A percentile compares a stretch with the other conserved stretches of the same genome.
Conservation (phyloP, 257 asterid genomes). For the Misopates orontium region DNA sequence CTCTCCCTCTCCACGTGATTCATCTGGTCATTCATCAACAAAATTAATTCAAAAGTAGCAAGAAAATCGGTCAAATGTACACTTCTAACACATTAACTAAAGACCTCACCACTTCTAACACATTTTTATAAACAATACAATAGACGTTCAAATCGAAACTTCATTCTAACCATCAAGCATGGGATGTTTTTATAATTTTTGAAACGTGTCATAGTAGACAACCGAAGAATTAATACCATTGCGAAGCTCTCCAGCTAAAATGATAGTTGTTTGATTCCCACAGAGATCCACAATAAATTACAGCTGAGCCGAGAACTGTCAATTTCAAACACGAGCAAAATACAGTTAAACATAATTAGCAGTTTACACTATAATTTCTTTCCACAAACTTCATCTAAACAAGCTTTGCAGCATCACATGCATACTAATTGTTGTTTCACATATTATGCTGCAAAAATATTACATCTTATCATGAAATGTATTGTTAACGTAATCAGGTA, state of each 20-base stretch:
- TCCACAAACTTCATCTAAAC: background rate
- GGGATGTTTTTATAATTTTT: too few relatives aligned
- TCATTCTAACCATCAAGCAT: too few relatives aligned
- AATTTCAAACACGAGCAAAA: slow-evolving; percentile 9
- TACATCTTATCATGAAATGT: background rate
- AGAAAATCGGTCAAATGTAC: too few relatives aligned
- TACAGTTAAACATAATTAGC: background rate
- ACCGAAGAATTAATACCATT: slow-evolving; percentile 75
- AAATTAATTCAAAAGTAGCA: too few relatives aligned
- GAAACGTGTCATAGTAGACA: too few relatives aligned
- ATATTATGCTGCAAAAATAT: background rate
- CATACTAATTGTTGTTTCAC: slow-evolving; percentile 4
- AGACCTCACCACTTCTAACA: too few relatives aligned
- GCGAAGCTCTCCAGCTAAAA: slow-evolving; percentile 95
- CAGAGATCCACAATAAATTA: slow-evolving; percentile 62
- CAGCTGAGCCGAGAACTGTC: slow-evolving; percentile 86
- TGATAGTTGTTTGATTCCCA: slow-evolving; percentile 71
- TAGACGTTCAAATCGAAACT: too few relatives aligned
- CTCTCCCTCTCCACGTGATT: too few relatives aligned
- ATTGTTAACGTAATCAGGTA: slow-evolving; percentile 72
- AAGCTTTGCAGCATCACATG: slow-evolving; percentile 1
- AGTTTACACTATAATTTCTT: background rate
- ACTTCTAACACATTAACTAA: too few relatives aligned
- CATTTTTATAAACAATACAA: too few relatives aligned
- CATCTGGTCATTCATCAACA: too few relatives aligned